These are phyloP conservation scores for Veloboletus limbatus DNA, from an alignment of 1,284 basidiomycete genomes.

Conservation along the genomic window DNA sequence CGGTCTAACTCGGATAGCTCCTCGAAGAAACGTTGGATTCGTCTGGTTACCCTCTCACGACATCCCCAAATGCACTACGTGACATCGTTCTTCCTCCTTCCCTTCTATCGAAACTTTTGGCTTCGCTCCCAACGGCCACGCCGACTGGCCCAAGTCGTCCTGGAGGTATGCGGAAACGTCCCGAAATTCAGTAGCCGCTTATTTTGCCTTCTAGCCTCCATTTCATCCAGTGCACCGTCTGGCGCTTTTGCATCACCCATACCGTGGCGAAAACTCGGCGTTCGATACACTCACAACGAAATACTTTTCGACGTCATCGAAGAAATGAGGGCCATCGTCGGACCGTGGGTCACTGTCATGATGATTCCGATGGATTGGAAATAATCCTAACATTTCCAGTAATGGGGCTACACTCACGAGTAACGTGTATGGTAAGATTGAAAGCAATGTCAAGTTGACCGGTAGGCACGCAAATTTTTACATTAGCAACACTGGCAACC, in stretches of 20 bases:
- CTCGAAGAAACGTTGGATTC: slow-evolving; percentile 94
- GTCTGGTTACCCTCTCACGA: slow-evolving; percentile 90
- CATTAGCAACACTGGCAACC: not conserved
- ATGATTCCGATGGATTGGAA: not conserved
- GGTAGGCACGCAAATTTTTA: slow-evolving; percentile 41
- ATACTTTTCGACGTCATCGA: slow-evolving; percentile 93
- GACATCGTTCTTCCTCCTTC: slow-evolving; percentile 91
- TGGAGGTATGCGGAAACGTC: slow-evolving; percentile 21
- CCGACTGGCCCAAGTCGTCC: slow-evolving; percentile 26
- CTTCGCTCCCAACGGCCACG: slow-evolving; percentile 48
- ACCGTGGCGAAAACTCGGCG: slow-evolving; percentile 87
- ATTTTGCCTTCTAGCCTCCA: slow-evolving; percentile 38
- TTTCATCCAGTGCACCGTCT: slow-evolving; percentile 45
- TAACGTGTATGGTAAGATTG: slow-evolving; percentile 77
- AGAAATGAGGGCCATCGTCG: slow-evolving; percentile 79
- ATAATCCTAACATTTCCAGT: slow-evolving; percentile 38
- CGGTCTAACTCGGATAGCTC: slow-evolving; percentile 49
- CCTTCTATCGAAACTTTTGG: slow-evolving; percentile 76
- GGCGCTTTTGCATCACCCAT: slow-evolving; percentile 87
- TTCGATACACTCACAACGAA: slow-evolving; percentile 88
- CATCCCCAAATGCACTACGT: slow-evolving; percentile 87
- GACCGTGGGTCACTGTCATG: slow-evolving; percentile 53
- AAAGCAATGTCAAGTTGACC: slow-evolving; percentile 79
- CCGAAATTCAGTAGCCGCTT: slow-evolving; percentile 18
- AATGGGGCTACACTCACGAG: slow-evolving; percentile 73